A percentile compares a stretch with the other conserved stretches of the same genome.
Conservation (phyloP, 176 grass and related monocot species). For the Eleusine coracana region DNA sequence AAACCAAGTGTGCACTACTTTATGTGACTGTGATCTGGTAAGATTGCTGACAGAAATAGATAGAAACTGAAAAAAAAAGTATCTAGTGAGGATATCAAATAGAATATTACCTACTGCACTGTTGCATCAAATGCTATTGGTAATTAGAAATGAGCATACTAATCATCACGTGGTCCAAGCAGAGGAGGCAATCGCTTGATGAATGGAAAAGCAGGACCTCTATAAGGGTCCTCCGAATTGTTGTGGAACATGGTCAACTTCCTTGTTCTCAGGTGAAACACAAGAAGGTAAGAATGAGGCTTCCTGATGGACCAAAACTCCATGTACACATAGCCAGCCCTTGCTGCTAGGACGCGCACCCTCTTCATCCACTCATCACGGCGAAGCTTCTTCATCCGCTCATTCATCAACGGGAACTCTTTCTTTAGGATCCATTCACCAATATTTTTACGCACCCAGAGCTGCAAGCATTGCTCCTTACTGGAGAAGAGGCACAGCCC, state of each 20-base stretch:
- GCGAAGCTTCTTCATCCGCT: background rate
- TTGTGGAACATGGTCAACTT: constrained; percentile 17
- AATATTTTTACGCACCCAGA: background rate
- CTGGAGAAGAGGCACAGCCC: too few species aligned
- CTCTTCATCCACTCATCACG: constrained; percentile 8
- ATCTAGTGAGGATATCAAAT: too few species aligned
- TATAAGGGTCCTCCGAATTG: constrained; percentile 2
- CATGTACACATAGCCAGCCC: constrained; percentile 1
- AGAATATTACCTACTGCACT: too few species aligned
- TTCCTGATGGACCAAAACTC: constrained; percentile 16
- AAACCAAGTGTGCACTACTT: too few species aligned
- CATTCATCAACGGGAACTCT: background rate
- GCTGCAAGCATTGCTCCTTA: too few species aligned
- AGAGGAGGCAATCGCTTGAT: constrained; percentile 13
- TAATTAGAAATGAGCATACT: too few species aligned
- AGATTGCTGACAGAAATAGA: too few species aligned
- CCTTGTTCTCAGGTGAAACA: constrained; percentile 14
- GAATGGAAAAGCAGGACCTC: constrained; percentile 39
- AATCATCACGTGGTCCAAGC: background rate
- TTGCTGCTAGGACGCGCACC: constrained; percentile 2
- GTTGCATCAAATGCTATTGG: too few species aligned
- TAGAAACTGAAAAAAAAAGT: too few species aligned
- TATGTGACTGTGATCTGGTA: too few species aligned
- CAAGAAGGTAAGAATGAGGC: constrained; percentile 35
- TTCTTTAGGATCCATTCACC: background rate